phyloP scores from a whole-genome alignment of 208 protist species.

The Acanthamoeba castellanii region DNA sequence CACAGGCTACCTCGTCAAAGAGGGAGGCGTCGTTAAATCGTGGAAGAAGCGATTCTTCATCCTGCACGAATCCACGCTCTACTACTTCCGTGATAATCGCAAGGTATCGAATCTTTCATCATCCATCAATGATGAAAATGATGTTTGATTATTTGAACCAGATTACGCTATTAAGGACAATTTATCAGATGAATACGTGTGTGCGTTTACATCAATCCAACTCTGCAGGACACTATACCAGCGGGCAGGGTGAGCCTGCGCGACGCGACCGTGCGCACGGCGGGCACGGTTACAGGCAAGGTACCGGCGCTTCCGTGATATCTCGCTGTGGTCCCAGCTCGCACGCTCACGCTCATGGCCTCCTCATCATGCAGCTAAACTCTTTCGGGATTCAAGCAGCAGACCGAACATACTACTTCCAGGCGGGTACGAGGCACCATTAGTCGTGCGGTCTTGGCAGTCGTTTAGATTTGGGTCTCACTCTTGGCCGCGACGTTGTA shows the following conservation, averaged over 20 bases:
- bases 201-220: background rate
- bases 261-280: background rate
- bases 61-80: background rate
- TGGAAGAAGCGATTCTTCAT: slow-evolving; percentile 53
- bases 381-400: background rate
- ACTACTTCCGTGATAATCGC: background rate
- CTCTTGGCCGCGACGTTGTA: background rate
- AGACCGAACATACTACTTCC: slow-evolving; percentile 1
- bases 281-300: background rate
- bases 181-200: too few relatives aligned
- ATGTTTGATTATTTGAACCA: background rate
- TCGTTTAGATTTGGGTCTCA: background rate
- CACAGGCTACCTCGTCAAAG: background rate
- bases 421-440: background rate
- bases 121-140: background rate
- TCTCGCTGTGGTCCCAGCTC: background rate
- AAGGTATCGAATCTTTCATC: background rate
- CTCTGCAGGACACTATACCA: background rate
- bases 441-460: background rate
- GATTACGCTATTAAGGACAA: too few relatives aligned
- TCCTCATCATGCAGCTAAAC: background rate
- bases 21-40: background rate
- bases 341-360: background rate
- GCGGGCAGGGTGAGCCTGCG: background rate
- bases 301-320: background rate